Conservation (phyloP, 1,284 basidiomycete genomes). For the Tilletia walkeri region DNA sequence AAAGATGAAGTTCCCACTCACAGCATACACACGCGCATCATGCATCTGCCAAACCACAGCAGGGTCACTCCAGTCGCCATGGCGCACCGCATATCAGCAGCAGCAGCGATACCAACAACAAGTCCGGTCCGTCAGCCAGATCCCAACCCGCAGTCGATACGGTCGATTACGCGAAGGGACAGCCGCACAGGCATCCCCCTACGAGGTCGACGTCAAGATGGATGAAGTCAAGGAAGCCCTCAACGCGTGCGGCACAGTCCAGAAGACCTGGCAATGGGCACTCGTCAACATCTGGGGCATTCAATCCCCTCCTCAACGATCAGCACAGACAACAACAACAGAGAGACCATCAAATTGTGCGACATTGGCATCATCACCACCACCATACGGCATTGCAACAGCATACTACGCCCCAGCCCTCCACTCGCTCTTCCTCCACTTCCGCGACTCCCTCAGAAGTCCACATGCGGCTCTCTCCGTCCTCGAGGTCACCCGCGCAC, state of each 20-base stretch:
- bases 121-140: too few relatives aligned
- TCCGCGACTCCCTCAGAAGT: slow-evolving; percentile 38
- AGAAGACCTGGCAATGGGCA: slow-evolving; percentile 13
- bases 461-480: slow-evolving; percentile 42
- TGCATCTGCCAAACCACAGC: too few relatives aligned
- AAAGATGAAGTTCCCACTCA: too few relatives aligned
- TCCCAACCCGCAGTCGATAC: slow-evolving; percentile 5
- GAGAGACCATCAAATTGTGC: not conserved
- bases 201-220: slow-evolving; percentile 18
- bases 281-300: slow-evolving; percentile 12
- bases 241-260: slow-evolving; percentile 5
- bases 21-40: too few relatives aligned
- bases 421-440: slow-evolving; percentile 41
- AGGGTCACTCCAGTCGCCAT: too few relatives aligned
- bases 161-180: slow-evolving; percentile 3
- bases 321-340: not conserved
- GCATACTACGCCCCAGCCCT: slow-evolving; percentile 46
- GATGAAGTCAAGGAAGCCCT: slow-evolving; percentile 11
- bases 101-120: too few relatives aligned
- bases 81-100: too few relatives aligned
- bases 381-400: slow-evolving; percentile 37
- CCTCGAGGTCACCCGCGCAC: slow-evolving; percentile 27
- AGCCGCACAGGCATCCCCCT: not conserved
- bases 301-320: not conserved
- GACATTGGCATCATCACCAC: not conserved